Evolutionary conservation across 2,329 filamentous ascomycete genomes (phyloP), one percentile per base, ranked within the genome.

Genomic region (Nemania abortiva): DNA sequence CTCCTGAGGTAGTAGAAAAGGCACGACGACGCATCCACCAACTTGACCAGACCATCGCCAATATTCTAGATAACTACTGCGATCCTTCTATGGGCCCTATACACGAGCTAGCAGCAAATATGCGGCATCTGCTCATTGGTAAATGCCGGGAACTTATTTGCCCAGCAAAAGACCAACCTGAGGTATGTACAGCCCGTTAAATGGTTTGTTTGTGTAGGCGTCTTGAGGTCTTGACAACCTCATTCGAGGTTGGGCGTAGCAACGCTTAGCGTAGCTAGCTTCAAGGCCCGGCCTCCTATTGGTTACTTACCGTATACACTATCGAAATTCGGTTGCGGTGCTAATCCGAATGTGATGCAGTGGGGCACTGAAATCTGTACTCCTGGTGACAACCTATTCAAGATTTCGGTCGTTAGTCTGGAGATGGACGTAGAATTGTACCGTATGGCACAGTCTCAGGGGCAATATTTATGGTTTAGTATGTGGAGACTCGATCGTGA

Each of bases 351-450:
- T 29, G 3, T 13, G 3, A 22, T 56, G 54, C 15, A 87, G 72
- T 85, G 82, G 79, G 83, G 82, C 9, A 83, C 80, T 1, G 86
- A 89, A 71, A 81, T 87, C 9, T 81, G 82, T 39, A 82, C 81
- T 22, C 77, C 82, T 22, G 83, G 84, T 54, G 87, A 89, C 74
- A 86, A 87, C 63, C 78, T 88, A 7, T 89, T 89, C 80, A 86
- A 85, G 73, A 79, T 89, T 15, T 81, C 87, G 1, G 73, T 89
- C 24, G 81, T 82, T 50, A 80, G 83, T 31, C 80, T 83, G 20
- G 85, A 88, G 72, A 82, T 86, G 69, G 83, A 83, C 63, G 75
- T 84, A 10, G 78, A 79, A 9, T 78, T 84, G 13, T 86, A 86
- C 71, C 76, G 81, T 29, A 74, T 81, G 1, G 79, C 84, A 71